Percentiles rank a stretch among this genome's conserved stretches.
Conservation (phyloP, 805 yeast genomes). For the Suhomyces sp. region DNA sequence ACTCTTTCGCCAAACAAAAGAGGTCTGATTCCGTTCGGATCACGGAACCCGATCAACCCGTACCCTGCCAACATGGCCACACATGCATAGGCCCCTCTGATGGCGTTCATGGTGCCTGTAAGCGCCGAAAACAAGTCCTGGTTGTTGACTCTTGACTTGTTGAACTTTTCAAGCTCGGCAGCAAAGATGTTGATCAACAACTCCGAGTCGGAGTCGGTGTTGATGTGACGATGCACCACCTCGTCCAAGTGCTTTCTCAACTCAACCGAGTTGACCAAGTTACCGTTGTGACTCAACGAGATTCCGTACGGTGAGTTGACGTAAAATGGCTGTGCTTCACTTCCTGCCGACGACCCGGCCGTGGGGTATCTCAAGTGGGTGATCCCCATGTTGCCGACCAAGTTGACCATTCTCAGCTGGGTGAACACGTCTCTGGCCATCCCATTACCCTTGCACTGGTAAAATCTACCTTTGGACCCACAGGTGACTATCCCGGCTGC, state of each 20-base stretch:
- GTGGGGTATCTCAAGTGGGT: conserved; percentile 96
- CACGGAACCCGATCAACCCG: conserved; percentile 93
- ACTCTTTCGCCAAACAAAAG: conserved; percentile 79
- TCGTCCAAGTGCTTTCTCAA: conserved; percentile 82
- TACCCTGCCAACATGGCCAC: conserved; percentile 94
- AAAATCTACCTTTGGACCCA: conserved; percentile 87
- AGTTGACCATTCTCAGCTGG: conserved; percentile 66
- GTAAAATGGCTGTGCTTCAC: conserved; percentile 98
- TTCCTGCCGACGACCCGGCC: conserved; percentile 91
- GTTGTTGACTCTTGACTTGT: conserved; percentile 89
- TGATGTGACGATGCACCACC: conserved; percentile 93
- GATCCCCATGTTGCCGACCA: conserved; percentile 93
- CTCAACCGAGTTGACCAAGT: conserved; percentile 81
- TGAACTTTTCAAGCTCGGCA: conserved; percentile 82
- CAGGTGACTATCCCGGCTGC: conserved; percentile 99
- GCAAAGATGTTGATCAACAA: conserved; percentile 87
- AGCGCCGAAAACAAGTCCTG: conserved; percentile 85
- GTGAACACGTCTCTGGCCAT: conserved; percentile 98
- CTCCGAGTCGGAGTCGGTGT: conserved; percentile 96
- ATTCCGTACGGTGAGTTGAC: conserved; percentile 97
- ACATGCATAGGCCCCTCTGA: conserved; percentile 98
- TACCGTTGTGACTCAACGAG: conserved; percentile 88
- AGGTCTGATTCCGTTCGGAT: conserved; percentile 96
- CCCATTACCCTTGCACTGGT: conserved; percentile 98
- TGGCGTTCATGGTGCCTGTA: conserved; percentile 71